These are phyloP conservation scores for Pichia cactophila DNA, from an alignment of 1,139 yeast genomes.

Conservation along the genomic window DNA sequence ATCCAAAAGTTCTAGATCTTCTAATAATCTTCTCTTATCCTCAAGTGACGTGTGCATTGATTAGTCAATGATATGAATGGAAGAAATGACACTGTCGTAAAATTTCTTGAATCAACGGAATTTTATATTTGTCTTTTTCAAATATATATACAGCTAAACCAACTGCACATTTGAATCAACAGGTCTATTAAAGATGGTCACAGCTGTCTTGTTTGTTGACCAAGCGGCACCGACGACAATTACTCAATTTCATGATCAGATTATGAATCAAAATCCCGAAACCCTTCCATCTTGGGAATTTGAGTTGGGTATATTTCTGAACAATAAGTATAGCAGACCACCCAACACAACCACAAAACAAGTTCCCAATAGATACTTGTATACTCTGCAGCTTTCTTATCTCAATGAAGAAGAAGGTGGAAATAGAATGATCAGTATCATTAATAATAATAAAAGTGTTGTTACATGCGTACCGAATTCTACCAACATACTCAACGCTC, in stretches of 20 bases:
- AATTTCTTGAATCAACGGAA: not conserved
- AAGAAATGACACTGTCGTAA: not conserved
- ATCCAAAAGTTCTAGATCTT: constrained; percentile 53
- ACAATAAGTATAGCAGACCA: constrained; percentile 47
- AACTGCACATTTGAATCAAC: not conserved
- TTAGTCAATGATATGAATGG: not conserved
- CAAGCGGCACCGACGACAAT: constrained; percentile 60
- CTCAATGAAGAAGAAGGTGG: constrained; percentile 33
- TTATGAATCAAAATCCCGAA: constrained; percentile 56
- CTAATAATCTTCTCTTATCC: constrained; percentile 33
- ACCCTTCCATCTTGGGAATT: constrained; percentile 57
- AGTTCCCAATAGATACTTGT: constrained; percentile 43
- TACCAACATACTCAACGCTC: constrained; percentile 9
- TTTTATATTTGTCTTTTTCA: not conserved
- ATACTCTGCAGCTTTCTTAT: constrained; percentile 52
- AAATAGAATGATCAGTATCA: constrained; percentile 39
- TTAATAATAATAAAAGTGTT: constrained; percentile 41
- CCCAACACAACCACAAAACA: constrained; percentile 32
- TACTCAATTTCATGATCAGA: constrained; percentile 56
- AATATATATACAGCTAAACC: too few relatives aligned
- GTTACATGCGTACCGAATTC: constrained; percentile 33
- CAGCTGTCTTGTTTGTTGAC: constrained; percentile 41
- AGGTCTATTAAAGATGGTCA: constrained; percentile 14
- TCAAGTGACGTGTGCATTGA: constrained; percentile 28
- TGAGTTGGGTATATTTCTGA: constrained; percentile 56